Conservation (phyloP, 495 filamentous ascomycete species). For the Penicillium subrubescens region DNA sequence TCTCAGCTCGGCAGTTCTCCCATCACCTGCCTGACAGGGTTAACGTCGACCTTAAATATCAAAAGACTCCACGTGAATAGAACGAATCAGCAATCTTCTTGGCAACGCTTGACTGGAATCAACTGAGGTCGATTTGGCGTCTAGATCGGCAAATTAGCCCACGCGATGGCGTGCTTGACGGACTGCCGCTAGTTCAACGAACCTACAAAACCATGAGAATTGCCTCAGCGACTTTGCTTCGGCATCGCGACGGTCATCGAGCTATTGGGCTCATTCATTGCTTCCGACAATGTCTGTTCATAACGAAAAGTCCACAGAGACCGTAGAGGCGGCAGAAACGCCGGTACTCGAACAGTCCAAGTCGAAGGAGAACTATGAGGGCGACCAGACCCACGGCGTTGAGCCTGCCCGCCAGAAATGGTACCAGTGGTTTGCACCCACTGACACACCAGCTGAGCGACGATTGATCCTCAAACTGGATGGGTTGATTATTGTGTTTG, state of each 20-base stretch:
- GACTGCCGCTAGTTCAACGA: neutral
- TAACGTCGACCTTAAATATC: neutral
- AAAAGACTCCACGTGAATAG: neutral
- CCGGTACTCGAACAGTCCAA: neutral
- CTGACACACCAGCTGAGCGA: slow-evolving; percentile 43
- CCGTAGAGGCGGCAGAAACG: neutral
- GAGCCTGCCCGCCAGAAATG: slow-evolving; percentile 32
- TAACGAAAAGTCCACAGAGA: neutral
- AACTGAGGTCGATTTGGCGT: neutral
- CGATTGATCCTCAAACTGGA: slow-evolving; percentile 46
- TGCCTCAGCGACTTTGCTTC: neutral
- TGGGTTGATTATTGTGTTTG: slow-evolving; percentile 33
- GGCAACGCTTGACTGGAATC: neutral
- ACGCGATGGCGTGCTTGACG: neutral
- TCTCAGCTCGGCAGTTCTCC: neutral
- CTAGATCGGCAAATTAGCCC: neutral
- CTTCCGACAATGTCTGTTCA: neutral
- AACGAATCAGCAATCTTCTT: neutral
- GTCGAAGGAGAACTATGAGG: neutral
- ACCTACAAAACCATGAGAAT: neutral
- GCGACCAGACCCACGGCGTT: neutral
- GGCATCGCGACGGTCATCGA: neutral
- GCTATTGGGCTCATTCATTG: neutral
- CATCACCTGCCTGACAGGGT: neutral
- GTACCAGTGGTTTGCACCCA: slow-evolving; percentile 44